These are phyloP conservation scores for Linnemannia schmuckeri DNA, from an alignment of 192 early-diverging fungal species.

Conservation along the genomic window DNA sequence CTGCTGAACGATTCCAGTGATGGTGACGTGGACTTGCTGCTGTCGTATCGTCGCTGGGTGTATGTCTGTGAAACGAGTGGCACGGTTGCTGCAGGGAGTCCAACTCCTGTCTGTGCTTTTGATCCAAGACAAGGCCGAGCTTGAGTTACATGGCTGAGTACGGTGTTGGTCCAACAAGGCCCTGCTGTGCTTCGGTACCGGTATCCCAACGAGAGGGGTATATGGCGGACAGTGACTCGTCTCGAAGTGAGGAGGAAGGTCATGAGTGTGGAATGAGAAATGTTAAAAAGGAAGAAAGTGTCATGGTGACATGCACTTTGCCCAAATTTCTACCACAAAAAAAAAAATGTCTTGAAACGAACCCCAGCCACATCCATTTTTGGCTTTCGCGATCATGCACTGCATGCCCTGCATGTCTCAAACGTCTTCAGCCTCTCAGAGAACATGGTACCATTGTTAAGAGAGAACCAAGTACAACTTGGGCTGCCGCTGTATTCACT, in stretches of 20 bases:
- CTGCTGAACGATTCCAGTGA: constrained; percentile 6
- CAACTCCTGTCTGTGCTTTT: background rate
- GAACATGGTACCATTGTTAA: too few species aligned
- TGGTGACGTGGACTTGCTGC: background rate
- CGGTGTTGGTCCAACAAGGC: background rate
- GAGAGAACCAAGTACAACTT: too few species aligned
- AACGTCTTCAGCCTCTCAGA: too few species aligned
- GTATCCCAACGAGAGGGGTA: background rate
- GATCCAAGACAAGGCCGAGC: background rate
- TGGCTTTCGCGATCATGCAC: too few species aligned
- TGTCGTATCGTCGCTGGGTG: constrained; percentile 16
- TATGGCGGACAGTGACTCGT: background rate
- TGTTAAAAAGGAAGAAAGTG: background rate
- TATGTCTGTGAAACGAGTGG: background rate
- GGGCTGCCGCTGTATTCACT: too few species aligned
- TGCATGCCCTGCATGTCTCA: too few species aligned
- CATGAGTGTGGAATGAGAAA: background rate
- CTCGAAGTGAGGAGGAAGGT: background rate
- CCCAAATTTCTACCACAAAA: too few species aligned
- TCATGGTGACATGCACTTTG: too few species aligned
- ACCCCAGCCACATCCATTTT: too few species aligned
- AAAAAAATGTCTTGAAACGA: too few species aligned
- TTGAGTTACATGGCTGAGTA: background rate
- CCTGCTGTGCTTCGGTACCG: background rate
- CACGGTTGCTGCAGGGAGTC: background rate